Percentiles rank a stretch among this genome's conserved stretches.
Evolutionary conservation across 305 asterid genomes (phyloP).

Genomic region (Fraxinus dipetala): DNA sequence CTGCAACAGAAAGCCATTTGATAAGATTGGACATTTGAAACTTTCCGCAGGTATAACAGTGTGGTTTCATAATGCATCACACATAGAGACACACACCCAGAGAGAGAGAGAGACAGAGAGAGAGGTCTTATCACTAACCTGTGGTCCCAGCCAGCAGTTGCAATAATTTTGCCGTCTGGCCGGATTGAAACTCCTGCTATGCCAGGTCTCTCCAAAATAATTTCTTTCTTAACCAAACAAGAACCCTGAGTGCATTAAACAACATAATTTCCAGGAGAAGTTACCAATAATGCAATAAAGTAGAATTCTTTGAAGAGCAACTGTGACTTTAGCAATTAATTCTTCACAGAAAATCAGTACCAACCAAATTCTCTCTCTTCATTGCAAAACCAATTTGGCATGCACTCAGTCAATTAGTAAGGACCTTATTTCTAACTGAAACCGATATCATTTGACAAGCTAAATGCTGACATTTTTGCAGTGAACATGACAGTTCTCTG

Average conservation of each 20-base stretch:
- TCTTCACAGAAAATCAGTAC: neutral
- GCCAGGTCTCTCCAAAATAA: slow-evolving; percentile 68
- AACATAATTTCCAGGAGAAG: neutral
- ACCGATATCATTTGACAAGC: neutral
- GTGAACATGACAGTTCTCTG: neutral
- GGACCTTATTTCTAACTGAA: neutral
- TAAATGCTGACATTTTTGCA: neutral
- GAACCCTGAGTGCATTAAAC: slow-evolving; percentile 38
- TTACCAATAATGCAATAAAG: neutral
- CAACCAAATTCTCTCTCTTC: neutral
- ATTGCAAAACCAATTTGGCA: neutral
- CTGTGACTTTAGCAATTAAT: neutral
- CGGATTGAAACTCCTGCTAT: slow-evolving; percentile 62
- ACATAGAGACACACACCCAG: neutral
- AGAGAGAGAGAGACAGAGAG: neutral
- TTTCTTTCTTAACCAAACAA: slow-evolving; percentile 72
- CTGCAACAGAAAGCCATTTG: neutral
- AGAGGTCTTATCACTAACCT: slow-evolving; percentile 25
- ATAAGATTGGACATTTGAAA: neutral
- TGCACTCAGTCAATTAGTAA: neutral
- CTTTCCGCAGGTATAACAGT: neutral
- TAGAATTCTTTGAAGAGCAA: neutral
- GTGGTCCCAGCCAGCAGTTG: slow-evolving; percentile 94
- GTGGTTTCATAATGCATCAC: neutral
- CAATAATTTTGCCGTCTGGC: slow-evolving; percentile 65